Conservation (phyloP, 257 asterid species). For the Solanum pennellii region DNA sequence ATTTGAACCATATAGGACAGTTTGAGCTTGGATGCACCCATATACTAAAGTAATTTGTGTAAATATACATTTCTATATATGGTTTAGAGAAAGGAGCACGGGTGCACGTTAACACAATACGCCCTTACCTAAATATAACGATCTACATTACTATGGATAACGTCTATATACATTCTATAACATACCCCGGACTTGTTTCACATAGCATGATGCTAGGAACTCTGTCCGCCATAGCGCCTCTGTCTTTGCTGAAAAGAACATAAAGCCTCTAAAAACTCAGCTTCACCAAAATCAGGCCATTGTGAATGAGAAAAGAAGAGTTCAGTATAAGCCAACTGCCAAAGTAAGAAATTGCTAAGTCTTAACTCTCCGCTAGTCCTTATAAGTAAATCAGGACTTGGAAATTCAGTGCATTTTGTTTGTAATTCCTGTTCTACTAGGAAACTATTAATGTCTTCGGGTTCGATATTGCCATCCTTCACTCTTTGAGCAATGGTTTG, state of each 20-base stretch:
- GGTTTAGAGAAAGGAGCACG: neutral
- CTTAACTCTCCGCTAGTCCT: slow-evolving; percentile 64
- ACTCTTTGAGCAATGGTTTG: slow-evolving; percentile 33
- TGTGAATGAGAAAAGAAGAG: slow-evolving; percentile 25
- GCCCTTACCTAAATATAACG: neutral
- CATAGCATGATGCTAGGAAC: neutral
- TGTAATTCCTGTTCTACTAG: slow-evolving; percentile 39
- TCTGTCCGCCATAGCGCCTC: slow-evolving; percentile 39
- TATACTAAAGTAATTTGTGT: neutral
- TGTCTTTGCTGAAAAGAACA: slow-evolving; percentile 40
- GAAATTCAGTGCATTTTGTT: slow-evolving; percentile 38
- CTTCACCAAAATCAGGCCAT: slow-evolving; percentile 65
- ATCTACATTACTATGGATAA: neutral
- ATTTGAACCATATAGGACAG: neutral
- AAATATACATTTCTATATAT: neutral
- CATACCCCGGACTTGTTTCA: neutral
- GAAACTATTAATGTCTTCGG: slow-evolving; percentile 26
- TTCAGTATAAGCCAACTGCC: slow-evolving; percentile 70
- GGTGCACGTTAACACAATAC: neutral
- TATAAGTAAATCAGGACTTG: slow-evolving; percentile 47
- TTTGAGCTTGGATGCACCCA: neutral
- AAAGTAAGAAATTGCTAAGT: slow-evolving; percentile 50
- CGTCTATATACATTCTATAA: neutral
- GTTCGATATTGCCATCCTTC: slow-evolving; percentile 39
- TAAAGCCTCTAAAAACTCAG: slow-evolving; percentile 39